Evolutionary conservation across 306 rosid species (phyloP).

Genomic region (Quercus wislizeni): DNA sequence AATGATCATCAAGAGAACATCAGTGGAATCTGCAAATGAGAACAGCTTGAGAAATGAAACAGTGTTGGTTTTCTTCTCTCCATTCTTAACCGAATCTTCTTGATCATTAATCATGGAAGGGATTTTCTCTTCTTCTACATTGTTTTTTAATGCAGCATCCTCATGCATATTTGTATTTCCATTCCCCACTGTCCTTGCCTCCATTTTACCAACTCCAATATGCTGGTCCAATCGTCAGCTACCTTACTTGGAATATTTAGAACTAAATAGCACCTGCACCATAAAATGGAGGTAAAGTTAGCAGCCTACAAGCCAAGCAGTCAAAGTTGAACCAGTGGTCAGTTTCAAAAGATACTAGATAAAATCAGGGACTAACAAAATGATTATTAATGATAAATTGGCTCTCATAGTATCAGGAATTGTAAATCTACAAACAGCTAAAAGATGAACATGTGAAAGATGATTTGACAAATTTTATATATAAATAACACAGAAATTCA

Average conservation of each 20-base stretch:
- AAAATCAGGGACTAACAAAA: background rate
- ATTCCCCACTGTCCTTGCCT: background rate
- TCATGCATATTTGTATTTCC: background rate
- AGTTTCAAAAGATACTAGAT: too few relatives aligned
- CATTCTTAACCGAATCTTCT: background rate
- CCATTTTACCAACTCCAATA: background rate
- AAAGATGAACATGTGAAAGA: background rate
- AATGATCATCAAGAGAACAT: constrained; percentile 27
- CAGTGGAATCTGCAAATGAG: constrained; percentile 1
- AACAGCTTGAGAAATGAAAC: constrained; percentile 5
- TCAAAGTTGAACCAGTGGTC: too few relatives aligned
- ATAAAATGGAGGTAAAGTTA: too few relatives aligned
- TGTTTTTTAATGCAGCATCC: background rate
- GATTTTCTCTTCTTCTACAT: background rate
- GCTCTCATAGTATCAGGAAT: background rate
- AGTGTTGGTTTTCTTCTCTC: background rate
- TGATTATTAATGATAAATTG: background rate
- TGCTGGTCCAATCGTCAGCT: background rate
- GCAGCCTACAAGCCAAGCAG: too few relatives aligned
- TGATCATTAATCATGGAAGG: background rate
- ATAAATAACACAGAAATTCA: background rate
- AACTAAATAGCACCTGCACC: background rate
- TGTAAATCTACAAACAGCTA: background rate
- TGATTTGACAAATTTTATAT: background rate
- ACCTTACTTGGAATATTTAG: background rate